A percentile compares a stretch with the other conserved stretches of the same genome.
phyloP scores from a whole-genome alignment of 1,284 basidiomycete species.

The Sporisorium scitamineum region DNA sequence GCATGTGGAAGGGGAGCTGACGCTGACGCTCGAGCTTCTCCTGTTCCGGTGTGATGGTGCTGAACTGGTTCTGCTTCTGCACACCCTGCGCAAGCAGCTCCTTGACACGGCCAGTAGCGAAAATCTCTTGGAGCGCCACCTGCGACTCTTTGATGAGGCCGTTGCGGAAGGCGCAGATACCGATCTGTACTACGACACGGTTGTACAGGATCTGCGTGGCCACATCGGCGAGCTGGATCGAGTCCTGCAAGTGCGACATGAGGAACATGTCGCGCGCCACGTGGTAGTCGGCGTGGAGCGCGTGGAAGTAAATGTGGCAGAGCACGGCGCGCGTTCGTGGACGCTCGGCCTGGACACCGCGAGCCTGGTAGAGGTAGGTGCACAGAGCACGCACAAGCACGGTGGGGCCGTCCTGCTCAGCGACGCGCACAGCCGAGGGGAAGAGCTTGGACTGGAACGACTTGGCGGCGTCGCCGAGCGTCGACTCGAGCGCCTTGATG shows the following conservation, averaged over 20 bases:
- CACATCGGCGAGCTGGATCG: conserved; percentile 93
- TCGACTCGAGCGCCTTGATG: conserved; percentile 86
- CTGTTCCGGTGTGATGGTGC: conserved; percentile 85
- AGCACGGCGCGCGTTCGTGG: conserved; percentile 96
- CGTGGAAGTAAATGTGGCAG: conserved; percentile 92
- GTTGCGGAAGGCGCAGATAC: conserved; percentile 93
- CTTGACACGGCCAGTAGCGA: conserved; percentile 92
- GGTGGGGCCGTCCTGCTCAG: conserved; percentile 71
- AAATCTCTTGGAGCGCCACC: conserved; percentile 92
- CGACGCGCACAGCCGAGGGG: conserved; percentile 55
- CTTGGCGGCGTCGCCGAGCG: conserved; percentile 54
- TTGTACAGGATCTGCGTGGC: conserved; percentile 98
- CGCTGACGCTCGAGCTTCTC: conserved; percentile 95
- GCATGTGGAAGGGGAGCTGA: conserved; percentile 99
- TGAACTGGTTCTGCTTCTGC: conserved; percentile 86
- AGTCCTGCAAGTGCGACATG: conserved; percentile 98
- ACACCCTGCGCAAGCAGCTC: conserved; percentile 97
- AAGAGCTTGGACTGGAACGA: conserved; percentile 68
- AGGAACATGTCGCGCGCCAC: conserved; percentile 97
- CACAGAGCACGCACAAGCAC: conserved; percentile 88
- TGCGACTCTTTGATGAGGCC: conserved; percentile 96
- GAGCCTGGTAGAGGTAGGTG: conserved; percentile 89
- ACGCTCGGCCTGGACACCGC: conserved; percentile 79
- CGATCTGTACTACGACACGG: conserved; percentile 95
- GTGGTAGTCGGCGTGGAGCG: conserved; percentile 95